Evolutionary conservation across 805 yeast species (phyloP), one percentile per base, ranked within the genome.

Genomic region (Hanseniaspora taiwanica): DNA sequence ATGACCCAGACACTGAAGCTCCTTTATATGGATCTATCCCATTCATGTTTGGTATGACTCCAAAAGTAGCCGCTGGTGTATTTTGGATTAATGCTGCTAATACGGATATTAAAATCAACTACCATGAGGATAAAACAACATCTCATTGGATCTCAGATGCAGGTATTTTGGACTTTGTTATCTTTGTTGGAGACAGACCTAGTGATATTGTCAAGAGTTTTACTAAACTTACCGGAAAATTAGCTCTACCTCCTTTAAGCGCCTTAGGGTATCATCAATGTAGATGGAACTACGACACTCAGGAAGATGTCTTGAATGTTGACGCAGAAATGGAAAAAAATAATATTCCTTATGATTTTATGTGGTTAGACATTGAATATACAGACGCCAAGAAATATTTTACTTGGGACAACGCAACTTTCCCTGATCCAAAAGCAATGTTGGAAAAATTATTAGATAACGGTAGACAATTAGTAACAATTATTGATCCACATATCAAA

Each of bases 21-120:
- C 85, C 97, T 36, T 86, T 87, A 94, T 91, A 91, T 54, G 99
- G 99, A 1, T 66, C 94, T 0, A 84, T 91, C 49, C 98, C 99
- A 2, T 75, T 87, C 35, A 68, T 91, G 71, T 62, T 84, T 38
- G 91, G 85, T 0, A 73, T 72, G 14, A 74, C 72, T 38, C 66
- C 72, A 0, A 70, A 62, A 0, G 50, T 66, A 2, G 65, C 87
- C 2, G 74, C 76, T 9, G 97, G 94, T 13, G 57, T 89, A 8
- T 86, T 89, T 52, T 91, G 97, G 96, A 63, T 82, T 40, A 91
- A 87, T 55, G 72, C 84, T 37, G 96, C 97, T 1, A 98, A 91
- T 54, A 86, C 96, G 0, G 87, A 78, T 64, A 65, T 91, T 35
- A 94, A 91, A 52, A 72, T 91, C 37, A 49, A 52, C 1, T 51